A percentile compares a stretch with the other conserved stretches of the same genome.
These are phyloP conservation scores for Trametes pubescens DNA, from an alignment of 1,284 basidiomycete species.

Conservation along the genomic window DNA sequence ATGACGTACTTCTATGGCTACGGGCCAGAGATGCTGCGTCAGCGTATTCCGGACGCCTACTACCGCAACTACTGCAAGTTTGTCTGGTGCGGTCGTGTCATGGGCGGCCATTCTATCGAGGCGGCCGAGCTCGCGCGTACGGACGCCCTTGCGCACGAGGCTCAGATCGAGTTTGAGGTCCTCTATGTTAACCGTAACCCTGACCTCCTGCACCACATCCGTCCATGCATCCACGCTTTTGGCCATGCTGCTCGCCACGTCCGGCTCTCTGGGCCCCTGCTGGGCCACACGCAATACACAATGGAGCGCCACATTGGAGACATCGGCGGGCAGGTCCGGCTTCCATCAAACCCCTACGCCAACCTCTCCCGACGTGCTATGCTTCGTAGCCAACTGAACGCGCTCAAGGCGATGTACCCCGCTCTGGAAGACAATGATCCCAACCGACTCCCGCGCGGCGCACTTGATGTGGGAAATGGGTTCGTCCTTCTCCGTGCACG, in stretches of 20 bases:
- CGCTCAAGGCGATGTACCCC: conserved; percentile 33
- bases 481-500: conserved; percentile 20
- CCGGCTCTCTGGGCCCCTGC: conserved; percentile 29
- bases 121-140: background rate
- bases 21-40: background rate
- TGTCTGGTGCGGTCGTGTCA: no score
- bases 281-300: conserved; percentile 29
- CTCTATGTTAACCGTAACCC: background rate
- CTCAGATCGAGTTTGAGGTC: background rate
- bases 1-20: background rate
- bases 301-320: conserved; percentile 40
- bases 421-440: conserved; percentile 3
- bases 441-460: conserved; percentile 7
- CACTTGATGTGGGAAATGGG: conserved; percentile 25
- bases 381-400: conserved; percentile 30
- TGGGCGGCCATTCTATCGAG: no score
- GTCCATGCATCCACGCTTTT: background rate
- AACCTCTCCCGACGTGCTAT: conserved; percentile 35
- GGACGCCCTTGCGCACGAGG: background rate
- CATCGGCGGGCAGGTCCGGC: conserved; percentile 35
- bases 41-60: background rate
- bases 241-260: background rate
- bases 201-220: background rate
- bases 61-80: background rate
- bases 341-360: conserved; percentile 35